Evolutionary conservation across 78 protist species (phyloP).

Genomic region (Anaeramoeba flamelloides): DNA sequence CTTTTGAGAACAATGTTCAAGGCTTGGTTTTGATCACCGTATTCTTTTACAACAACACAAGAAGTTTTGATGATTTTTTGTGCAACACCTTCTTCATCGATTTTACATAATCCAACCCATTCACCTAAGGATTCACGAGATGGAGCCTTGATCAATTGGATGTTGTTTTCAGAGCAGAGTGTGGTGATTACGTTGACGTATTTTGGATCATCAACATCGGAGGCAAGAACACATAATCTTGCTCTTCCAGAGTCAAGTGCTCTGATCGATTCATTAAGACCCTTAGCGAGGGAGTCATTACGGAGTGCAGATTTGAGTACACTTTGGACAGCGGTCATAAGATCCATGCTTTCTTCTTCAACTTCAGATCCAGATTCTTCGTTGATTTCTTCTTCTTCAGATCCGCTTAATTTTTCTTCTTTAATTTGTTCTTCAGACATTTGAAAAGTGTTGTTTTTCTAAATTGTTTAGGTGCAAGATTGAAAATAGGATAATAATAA

Average conservation of each 20-base stretch:
- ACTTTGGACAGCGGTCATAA: constrained; percentile 47
- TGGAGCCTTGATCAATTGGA: constrained; percentile 55
- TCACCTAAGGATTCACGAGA: constrained; percentile 57
- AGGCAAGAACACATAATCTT: constrained; percentile 67
- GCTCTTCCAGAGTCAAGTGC: constrained; percentile 64
- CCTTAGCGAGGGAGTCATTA: constrained; percentile 70
- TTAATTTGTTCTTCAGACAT: too few species aligned
- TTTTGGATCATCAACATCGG: constrained; percentile 57
- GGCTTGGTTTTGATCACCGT: constrained; percentile 52
- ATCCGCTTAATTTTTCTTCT: too few species aligned
- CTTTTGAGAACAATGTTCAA: constrained; percentile 46
- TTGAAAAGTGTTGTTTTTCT: too few species aligned
- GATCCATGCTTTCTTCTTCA: too few species aligned
- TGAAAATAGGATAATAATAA: too few species aligned
- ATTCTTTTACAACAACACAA: constrained; percentile 54
- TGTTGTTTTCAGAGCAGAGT: constrained; percentile 62
- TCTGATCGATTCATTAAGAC: constrained; percentile 74
- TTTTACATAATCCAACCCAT: constrained; percentile 86
- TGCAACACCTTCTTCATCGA: constrained; percentile 78
- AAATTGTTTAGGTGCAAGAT: too few species aligned
- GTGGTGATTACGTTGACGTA: constrained; percentile 73
- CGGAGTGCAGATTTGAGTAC: constrained; percentile 60
- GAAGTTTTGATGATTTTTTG: constrained; percentile 81
- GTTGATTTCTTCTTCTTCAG: too few species aligned
- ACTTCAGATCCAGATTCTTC: too few species aligned